phyloP scores from a whole-genome alignment of 768 basidiomycete species.

The Russula lepida region DNA sequence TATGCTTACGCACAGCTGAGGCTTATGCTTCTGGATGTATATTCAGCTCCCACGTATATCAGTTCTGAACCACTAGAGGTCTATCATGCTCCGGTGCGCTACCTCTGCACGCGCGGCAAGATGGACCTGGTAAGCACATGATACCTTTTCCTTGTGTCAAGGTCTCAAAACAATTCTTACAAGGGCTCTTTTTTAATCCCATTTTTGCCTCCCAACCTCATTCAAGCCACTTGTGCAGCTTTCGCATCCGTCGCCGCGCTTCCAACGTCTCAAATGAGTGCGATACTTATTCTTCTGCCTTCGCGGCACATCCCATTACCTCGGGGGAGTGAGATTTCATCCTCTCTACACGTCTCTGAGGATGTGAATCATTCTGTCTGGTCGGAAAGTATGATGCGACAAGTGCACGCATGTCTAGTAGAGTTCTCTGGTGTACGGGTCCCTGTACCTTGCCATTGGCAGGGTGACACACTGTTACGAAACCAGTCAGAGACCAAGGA shows the following conservation, averaged over 20 bases:
- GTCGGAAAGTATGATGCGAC: slow-evolving; percentile 8
- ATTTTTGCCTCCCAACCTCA: slow-evolving; percentile 24
- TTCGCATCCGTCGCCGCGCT: slow-evolving; percentile 21
- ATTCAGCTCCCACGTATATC: slow-evolving; percentile 21
- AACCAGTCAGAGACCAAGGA: background rate
- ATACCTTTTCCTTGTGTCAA: background rate
- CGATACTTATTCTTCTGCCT: slow-evolving; percentile 20
- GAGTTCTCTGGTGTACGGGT: background rate
- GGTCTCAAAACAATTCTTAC: background rate
- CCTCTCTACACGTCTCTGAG: background rate
- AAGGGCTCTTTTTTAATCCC: slow-evolving; percentile 7
- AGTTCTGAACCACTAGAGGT: slow-evolving; percentile 11
- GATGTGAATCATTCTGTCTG: background rate
- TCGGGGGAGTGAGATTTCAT: background rate
- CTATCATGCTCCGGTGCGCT: slow-evolving; percentile 22
- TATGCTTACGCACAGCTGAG: slow-evolving; percentile 8
- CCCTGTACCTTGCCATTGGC: slow-evolving; percentile 11
- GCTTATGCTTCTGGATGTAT: slow-evolving; percentile 22
- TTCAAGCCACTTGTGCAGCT: slow-evolving; percentile 23
- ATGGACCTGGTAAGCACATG: slow-evolving; percentile 4
- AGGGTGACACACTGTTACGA: background rate
- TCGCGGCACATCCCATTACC: slow-evolving; percentile 11
- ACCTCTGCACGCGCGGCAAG: slow-evolving; percentile 19
- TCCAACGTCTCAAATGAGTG: slow-evolving; percentile 7
- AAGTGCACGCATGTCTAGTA: slow-evolving; percentile 7